Percentiles rank a stretch among this genome's conserved stretches.
phyloP scores from a whole-genome alignment of 2,329 filamentous ascomycete species.

The Drechmeria coniospora region DNA sequence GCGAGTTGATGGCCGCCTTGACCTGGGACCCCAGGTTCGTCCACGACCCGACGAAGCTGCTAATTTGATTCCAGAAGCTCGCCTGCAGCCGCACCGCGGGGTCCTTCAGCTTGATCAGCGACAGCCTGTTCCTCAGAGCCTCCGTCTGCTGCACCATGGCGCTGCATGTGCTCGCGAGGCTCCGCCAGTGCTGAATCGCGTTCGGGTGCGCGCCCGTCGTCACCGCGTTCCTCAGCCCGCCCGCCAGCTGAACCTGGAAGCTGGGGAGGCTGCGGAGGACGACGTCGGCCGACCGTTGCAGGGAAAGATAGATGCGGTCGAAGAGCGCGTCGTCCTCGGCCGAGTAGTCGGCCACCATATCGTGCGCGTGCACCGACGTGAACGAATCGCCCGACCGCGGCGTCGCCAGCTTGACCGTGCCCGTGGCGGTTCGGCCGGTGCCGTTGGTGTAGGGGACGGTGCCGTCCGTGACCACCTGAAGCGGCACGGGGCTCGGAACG shows the following conservation, averaged over 20 bases:
- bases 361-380: constrained; percentile 32
- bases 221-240: constrained; percentile 47
- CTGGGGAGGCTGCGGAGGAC: constrained; percentile 57
- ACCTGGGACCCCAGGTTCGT: constrained; percentile 47
- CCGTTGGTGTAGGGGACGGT: constrained; percentile 31
- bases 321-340: constrained; percentile 74
- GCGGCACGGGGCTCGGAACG: constrained; percentile 34
- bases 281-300: constrained; percentile 59
- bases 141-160: constrained; percentile 59
- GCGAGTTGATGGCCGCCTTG: constrained; percentile 35
- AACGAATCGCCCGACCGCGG: constrained; percentile 77
- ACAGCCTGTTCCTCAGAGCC: constrained; percentile 55
- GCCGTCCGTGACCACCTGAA: constrained; percentile 42
- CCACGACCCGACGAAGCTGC: constrained; percentile 57
- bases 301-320: constrained; percentile 64
- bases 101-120: constrained; percentile 71
- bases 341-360: constrained; percentile 43
- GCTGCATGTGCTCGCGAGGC: constrained; percentile 56
- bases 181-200: constrained; percentile 50
- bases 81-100: constrained; percentile 53
- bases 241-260: constrained; percentile 50
- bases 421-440: constrained; percentile 32
- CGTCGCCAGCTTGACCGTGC: constrained; percentile 46
- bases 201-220: constrained; percentile 43
- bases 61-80: constrained; percentile 56